Base-by-base conservation (phyloP, 306 rosid genomes). In the Lathyrus sativus region DNA sequence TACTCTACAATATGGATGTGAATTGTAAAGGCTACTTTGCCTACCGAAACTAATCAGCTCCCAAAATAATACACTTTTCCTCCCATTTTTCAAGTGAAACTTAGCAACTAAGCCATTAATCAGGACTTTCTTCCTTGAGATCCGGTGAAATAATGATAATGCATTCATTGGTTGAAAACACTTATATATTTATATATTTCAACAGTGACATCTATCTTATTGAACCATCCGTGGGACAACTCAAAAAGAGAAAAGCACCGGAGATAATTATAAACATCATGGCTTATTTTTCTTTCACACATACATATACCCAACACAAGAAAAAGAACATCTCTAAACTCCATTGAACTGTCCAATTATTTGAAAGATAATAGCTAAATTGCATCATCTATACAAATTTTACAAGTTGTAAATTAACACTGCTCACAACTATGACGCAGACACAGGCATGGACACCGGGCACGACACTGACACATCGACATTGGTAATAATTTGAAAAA, bases 171-270 rank as follows among this genome's bases (percentile, higher is more conserved):
- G 19, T 29, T 11, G 11, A 70, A 46, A 70, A 56, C 11, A 61
- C 19, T 26, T 28, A 17, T 18, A 51, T 26, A 19, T 38, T 26
- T 28, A 17, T 18, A 51, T 26, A 19, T 38, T 73, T 77, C 64
- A 58, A 54, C 24, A 45, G 60, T n/a, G 63, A n/a, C 6, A 9
- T 53, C 8, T 11, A 13, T 41, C 11, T 26, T 26, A 26, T 26
- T 26, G 4, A 26, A 26, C 4, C 29, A 26, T 26, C 29, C 29
- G 17, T 53, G 10, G 58, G 45, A 51, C 4, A 76, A 43, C 9
- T 57, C 43, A 46, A 72, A 68, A 45, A 29, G 44, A 66, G 71
- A 44, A 60, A 62, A 45, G 15, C 44, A 57, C 24, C 45, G 63
- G 33, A 11, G 46, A 46, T 57, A 68, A 28, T 17, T 45, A 64